Conservation (phyloP, 2,329 filamentous ascomycete species). For the Cladosporium sp. region DNA sequence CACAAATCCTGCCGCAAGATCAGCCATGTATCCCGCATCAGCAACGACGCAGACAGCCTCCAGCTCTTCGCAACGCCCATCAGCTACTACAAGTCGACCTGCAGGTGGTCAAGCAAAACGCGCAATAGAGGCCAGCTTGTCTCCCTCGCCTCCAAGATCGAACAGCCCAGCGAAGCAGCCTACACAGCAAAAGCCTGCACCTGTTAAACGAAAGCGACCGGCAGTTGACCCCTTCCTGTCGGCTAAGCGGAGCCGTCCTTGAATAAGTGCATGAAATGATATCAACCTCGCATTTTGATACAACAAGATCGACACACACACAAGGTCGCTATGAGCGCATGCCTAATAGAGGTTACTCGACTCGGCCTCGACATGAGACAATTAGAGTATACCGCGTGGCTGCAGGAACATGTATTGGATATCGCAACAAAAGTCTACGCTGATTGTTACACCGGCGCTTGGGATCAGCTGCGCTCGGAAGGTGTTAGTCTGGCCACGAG, state of each 20-base stretch:
- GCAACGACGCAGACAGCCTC: not conserved
- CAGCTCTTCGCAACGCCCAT: not conserved
- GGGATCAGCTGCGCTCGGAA: too few species aligned
- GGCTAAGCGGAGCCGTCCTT: not conserved
- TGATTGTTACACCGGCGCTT: too few species aligned
- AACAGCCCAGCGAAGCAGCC: not conserved
- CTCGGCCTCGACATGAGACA: too few species aligned
- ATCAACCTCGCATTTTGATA: too few species aligned
- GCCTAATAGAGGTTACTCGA: too few species aligned
- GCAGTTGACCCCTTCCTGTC: conserved; percentile 8
- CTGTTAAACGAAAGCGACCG: conserved; percentile 7
- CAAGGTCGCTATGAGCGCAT: too few species aligned
- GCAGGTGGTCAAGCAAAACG: not conserved
- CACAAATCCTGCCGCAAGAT: not conserved
- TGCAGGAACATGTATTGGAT: too few species aligned
- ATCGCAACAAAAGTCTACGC: too few species aligned
- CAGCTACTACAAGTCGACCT: not conserved
- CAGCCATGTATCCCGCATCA: conserved; percentile 1
- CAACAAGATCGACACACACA: too few species aligned
- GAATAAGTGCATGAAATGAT: too few species aligned
- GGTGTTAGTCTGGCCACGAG: too few species aligned
- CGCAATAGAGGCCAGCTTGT: not conserved
- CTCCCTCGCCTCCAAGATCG: not conserved
- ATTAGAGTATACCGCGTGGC: too few species aligned
- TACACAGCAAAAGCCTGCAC: not conserved